Base-by-base conservation (phyloP, 768 basidiomycete genomes). In the Cytidiella melzeri region DNA sequence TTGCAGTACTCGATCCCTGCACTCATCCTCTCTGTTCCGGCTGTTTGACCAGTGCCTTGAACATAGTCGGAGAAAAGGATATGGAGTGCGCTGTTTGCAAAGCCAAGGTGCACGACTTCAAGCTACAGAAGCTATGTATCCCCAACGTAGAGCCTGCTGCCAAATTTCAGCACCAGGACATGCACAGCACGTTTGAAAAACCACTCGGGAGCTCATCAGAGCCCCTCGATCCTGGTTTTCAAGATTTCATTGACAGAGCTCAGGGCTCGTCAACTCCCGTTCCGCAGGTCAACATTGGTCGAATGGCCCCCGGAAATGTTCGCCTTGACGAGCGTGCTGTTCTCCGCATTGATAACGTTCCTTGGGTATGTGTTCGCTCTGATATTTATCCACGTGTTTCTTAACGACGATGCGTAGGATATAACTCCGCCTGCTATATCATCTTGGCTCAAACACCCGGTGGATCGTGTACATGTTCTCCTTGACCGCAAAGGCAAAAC, bases 61-160 rank as follows among this genome's bases (percentile, higher is more conserved):
- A 92, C 56, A 92, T 92, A 45, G 90, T 91, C 15, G 89, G 89
- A 5, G 89, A 92, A 65, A 92, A 91, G 61, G 84, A 87, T 50
- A 87, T 92, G 78, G 78, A 83, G 52, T 92, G 90, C 54, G 83
- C 86, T 15, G 83, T 88, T 25, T 92, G 89, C 67, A 83, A 82
- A 57, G 65, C 64, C 36, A 75, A 78, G 27, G 87, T 92, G 19
- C 73, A 70, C 25, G 81, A 87, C 60, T 92, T 92, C 63, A 75
- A 77, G 40, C 66, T 88, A 18, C 64, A 67, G 53, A 59, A 59
- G 36, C 41, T 9, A 45, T 20, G 23, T 38, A 5, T 18, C 25
- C 28, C 21, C 39, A 19, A 3, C 21, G 26, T 10, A 48, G 38
- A 21, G 13, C 10, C n/a, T 27, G 23, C 28, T 39, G 3, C n/a